Evolutionary conservation across 129 eudicot genomes (phyloP), one percentile per base, ranked within the genome.

Genomic region (Deinandra increscens): DNA sequence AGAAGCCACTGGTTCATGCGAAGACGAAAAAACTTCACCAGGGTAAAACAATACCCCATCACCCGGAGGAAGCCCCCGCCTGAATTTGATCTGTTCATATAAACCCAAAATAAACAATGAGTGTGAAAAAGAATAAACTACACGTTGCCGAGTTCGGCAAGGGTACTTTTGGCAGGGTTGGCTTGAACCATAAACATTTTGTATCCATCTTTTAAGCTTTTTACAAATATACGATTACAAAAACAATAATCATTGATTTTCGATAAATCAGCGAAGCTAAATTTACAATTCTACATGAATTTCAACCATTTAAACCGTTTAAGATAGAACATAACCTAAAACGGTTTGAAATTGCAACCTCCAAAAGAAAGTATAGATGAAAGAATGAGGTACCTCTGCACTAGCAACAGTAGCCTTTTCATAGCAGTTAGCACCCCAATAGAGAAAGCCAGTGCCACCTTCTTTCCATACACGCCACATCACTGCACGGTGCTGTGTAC

Each of bases 391-490:
- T 53, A 18, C 60, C 38, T 93, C 98, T 39, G 96, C 98, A 78
- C 96, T 89, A 53, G 98, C 83, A 73, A 81, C 89, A 36, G 90
- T 78, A 13, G 98, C 98, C 73, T 93, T 93, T 61, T 93, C 98
- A 48, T 93, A 93, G 82, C 98, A 93, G 78, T 93, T 93, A 39
- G 98, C 98, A 78, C 98, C 98, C 98, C 98, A 93, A 51, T 93
- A 93, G 4, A 93, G 83, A 80, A 93, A 93, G 5, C 98, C 98
- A 8, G 98, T 93, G 60, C 95, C 98, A 42, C 98, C 98, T 87
- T 93, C 98, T 85, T 93, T 93, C 98, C 98, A 93, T 9, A 89
- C 95, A 5, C 98, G 96, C 98, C 98, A 93, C 98, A 93, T 93
- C 54, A 93, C 98, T 58, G 98, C 98, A 80, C 98, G 96, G 76